phyloP scores from a whole-genome alignment of 192 early-diverging fungal species.

The Backusella parvicylindrica region DNA sequence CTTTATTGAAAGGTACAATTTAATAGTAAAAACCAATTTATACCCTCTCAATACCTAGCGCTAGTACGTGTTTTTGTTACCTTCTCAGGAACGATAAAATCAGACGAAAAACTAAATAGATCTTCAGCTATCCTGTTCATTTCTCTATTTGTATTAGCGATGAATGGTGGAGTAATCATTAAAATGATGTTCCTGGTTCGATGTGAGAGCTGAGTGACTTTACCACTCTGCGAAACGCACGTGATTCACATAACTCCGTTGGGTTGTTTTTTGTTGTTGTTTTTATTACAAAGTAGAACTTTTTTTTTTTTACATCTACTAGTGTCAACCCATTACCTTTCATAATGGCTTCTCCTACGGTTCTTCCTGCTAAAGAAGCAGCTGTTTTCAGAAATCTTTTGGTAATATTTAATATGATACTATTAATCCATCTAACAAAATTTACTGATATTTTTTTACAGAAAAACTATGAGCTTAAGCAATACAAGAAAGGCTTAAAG shows the following conservation, averaged over 20 bases:
- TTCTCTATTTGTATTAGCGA: too few species aligned
- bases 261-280: neutral
- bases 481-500: slow-evolving; percentile 96
- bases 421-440: neutral
- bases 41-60: too few species aligned
- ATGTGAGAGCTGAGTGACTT: too few species aligned
- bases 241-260: neutral
- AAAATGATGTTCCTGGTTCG: neutral
- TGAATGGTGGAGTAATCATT: neutral
- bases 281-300: neutral
- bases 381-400: slow-evolving; percentile 68
- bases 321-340: neutral
- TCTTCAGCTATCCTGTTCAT: too few species aligned
- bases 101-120: too few species aligned
- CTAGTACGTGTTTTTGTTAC: too few species aligned
- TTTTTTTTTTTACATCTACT: neutral
- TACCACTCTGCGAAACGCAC: neutral
- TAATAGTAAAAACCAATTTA: too few species aligned
- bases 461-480: slow-evolving; percentile 93
- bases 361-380: slow-evolving; percentile 67
- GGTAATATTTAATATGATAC: slow-evolving; percentile 39
- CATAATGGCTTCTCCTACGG: neutral
- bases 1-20: too few species aligned
- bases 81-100: too few species aligned
- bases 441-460: slow-evolving; percentile 33